Evolutionary conservation across 2,329 filamentous ascomycete genomes (phyloP), one percentile per base, ranked within the genome.

Genomic region (Paecilomyces variotii): DNA sequence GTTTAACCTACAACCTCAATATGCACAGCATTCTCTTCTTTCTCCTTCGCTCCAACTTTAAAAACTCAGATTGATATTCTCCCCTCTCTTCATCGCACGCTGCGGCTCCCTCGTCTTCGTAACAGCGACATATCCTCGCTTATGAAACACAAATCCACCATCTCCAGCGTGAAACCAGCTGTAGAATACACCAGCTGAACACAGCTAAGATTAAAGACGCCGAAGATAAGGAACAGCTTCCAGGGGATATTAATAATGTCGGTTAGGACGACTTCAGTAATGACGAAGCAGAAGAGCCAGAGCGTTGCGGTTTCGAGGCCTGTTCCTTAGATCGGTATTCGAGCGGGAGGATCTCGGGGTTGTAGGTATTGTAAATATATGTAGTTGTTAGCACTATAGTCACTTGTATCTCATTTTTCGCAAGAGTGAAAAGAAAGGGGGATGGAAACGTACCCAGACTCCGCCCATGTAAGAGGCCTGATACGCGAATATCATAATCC

Each of bases 271-370:
- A 71, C 70, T 54, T 80, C 78, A 1, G 81, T 77, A 61, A 83
- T 81, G 61, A 84, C 82, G 1, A 84, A 74, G 0, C 79, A 79
- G 63, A 85, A 83, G 67, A 80, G 79, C 28, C 79, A 76, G 63
- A 83, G 80, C 56, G 79, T 62, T 5, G 57, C 63, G 6, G 60
- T 64, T 25, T 57, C 57, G 14, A 64, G 58, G 26, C 60, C 58
- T 10, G 61, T 59, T 1, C 60, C 54, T 63, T 63, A 9, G 58
- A 57, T 14, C 58, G 61, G 25, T 63, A 61, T n/a, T 60, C 58
- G 10, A 64, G 58, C 19, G 62, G 61, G 2, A 64, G 53, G 12
- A 64, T 62, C n/a, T 63, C 63, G 4, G 61, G 60, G 0, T 56
- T 61, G 55, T 64, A 64, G 52, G 59, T 61, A 58, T 64, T n/a